A percentile compares a stretch with the other conserved stretches of the same genome.
These are phyloP conservation scores for Colletotrichum orchidophilum DNA, from an alignment of 2,329 filamentous ascomycete species.

Conservation along the genomic window DNA sequence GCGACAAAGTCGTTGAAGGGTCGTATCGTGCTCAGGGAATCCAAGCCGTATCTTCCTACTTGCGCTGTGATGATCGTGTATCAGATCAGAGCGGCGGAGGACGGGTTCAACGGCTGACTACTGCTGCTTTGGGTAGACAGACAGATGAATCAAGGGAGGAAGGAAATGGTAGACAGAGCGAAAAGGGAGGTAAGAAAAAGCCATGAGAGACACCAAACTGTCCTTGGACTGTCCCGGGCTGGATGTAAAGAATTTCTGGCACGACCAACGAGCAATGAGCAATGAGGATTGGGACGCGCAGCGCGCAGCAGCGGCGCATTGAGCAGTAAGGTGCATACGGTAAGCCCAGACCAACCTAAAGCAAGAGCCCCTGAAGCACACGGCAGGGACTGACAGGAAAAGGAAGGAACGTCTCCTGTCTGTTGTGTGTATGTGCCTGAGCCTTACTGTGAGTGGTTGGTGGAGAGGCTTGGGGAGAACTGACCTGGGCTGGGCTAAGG, in stretches of 20 bases:
- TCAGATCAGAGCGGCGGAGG: background rate
- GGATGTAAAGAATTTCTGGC: conserved; percentile 16
- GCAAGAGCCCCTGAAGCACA: conserved; percentile 32
- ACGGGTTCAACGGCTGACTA: background rate
- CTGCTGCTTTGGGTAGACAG: background rate
- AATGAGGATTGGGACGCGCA: background rate
- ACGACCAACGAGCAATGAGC: background rate
- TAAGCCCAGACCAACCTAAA: conserved; percentile 24
- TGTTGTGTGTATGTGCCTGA: conserved; percentile 4
- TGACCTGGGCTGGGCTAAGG: conserved; percentile 9
- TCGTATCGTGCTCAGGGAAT: background rate
- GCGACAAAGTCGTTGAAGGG: background rate
- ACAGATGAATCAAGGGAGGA: background rate
- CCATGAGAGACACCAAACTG: background rate
- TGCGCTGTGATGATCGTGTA: background rate
- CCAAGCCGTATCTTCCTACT: background rate
- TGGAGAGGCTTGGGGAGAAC: conserved; percentile 2
- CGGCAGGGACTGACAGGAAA: background rate
- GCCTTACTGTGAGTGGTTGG: conserved; percentile 16
- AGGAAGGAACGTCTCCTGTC: conserved; percentile 1
- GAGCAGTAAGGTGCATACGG: background rate
- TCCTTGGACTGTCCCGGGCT: background rate
- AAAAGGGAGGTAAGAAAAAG: background rate
- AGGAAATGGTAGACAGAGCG: background rate
- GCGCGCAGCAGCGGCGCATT: background rate